These are phyloP conservation scores for Prototheca cutis DNA, from an alignment of 163 green algal species.

Conservation along the genomic window DNA sequence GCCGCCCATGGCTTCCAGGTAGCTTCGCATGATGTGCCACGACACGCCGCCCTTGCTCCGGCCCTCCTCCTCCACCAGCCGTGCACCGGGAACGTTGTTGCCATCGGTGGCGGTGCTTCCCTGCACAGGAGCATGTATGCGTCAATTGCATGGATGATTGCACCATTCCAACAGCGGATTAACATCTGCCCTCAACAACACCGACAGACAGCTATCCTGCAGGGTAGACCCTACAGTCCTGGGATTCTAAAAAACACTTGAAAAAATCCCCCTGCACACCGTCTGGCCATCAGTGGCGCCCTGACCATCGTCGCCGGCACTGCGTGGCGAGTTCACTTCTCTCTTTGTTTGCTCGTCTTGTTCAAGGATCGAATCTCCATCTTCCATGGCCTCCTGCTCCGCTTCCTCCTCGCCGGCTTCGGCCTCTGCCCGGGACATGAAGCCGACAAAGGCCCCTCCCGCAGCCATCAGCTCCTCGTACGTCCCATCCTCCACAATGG, in stretches of 20 bases:
- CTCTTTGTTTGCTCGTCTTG: too few species aligned
- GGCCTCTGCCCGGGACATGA: constrained; percentile 36
- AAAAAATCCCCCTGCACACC: too few species aligned
- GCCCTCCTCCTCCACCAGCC: constrained; percentile 18
- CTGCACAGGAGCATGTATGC: too few species aligned
- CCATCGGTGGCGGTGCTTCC: too few species aligned
- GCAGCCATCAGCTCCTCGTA: constrained; percentile 38
- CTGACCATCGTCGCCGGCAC: too few species aligned
- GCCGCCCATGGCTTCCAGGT: constrained; percentile 39
- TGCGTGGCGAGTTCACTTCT: too few species aligned
- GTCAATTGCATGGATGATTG: too few species aligned
- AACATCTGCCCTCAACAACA: constrained; percentile 2
- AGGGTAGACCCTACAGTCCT: constrained; percentile 15
- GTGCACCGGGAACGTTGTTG: constrained; percentile 4
- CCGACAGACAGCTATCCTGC: too few species aligned
- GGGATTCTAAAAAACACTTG: too few species aligned
- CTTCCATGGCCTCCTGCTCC: background rate
- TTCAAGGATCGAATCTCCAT: too few species aligned
- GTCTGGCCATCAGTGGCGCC: too few species aligned
- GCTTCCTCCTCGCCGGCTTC: background rate
- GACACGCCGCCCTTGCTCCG: constrained; percentile 28
- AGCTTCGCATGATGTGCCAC: constrained; percentile 18
- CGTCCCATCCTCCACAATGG: constrained; percentile 36
- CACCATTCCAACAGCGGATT: too few species aligned
- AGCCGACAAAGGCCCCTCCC: constrained; percentile 30